A percentile compares a stretch with the other conserved stretches of the same genome.
Evolutionary conservation across 768 basidiomycete species (phyloP).

Genomic region (Russula vinacea): DNA sequence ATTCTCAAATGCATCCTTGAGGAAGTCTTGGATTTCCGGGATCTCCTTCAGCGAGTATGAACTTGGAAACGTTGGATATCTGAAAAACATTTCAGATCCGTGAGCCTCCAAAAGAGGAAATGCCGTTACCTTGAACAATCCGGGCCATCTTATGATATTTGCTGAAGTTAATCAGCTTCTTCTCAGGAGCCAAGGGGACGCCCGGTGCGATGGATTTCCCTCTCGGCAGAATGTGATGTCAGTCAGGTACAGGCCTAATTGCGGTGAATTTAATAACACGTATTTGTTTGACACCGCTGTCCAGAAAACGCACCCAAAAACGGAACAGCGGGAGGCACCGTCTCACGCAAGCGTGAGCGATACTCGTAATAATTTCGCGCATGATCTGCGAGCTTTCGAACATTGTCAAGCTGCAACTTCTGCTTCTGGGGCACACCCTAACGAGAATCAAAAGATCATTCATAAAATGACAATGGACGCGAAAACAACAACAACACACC

Average conservation of each 20-base stretch:
- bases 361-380: conserved; percentile 90
- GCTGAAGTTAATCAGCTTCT: conserved; percentile 91
- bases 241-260: conserved; percentile 75
- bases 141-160: conserved; percentile 90
- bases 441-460: conserved; percentile 13
- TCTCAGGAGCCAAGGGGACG: conserved; percentile 72
- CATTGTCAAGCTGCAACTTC: conserved; percentile 67
- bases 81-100: conserved; percentile 32
- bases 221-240: conserved; percentile 95
- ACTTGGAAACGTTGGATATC: conserved; percentile 94
- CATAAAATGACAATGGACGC: background rate
- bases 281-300: background rate
- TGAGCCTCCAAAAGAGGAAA: background rate
- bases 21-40: conserved; percentile 80
- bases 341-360: conserved; percentile 79
- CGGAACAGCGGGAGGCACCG: conserved; percentile 88
- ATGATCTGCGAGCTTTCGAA: conserved; percentile 88
- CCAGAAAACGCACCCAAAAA: conserved; percentile 68
- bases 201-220: conserved; percentile 83
- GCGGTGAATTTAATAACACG: conserved; percentile 26
- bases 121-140: conserved; percentile 68
- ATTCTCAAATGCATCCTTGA: conserved; percentile 70
- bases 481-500: conserved; percentile 48
- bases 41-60: conserved; percentile 85
- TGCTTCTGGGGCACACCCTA: conserved; percentile 86